Percentiles rank a stretch among this genome's conserved stretches.
These are phyloP conservation scores for Xerocomellus chrysenteron DNA, from an alignment of 768 basidiomycete species.

Conservation along the genomic window DNA sequence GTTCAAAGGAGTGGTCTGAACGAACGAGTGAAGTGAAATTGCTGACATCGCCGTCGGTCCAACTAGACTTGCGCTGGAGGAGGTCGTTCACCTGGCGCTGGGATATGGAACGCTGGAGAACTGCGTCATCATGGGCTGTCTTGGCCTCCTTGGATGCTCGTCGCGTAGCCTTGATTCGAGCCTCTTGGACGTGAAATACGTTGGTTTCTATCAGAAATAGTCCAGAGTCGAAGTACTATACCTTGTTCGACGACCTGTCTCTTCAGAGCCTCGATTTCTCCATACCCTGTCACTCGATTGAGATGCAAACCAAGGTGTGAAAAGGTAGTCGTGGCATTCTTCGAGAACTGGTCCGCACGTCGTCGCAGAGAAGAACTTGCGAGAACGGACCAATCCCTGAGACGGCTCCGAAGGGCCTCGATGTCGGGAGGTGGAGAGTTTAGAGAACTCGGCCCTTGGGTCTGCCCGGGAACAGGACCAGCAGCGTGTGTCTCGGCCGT, in stretches of 20 bases:
- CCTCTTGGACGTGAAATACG: slow-evolving; percentile 50
- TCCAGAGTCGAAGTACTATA: slow-evolving; percentile 35
- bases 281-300: slow-evolving; percentile 90
- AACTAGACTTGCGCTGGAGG: slow-evolving; percentile 88
- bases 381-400: slow-evolving; percentile 47
- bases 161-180: slow-evolving; percentile 64
- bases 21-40: slow-evolving; percentile 89
- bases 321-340: slow-evolving; percentile 56
- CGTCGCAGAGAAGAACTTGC: slow-evolving; percentile 40
- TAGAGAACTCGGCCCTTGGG: background rate
- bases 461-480: background rate
- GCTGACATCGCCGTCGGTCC: slow-evolving; percentile 85
- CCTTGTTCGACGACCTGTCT: slow-evolving; percentile 77
- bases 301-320: slow-evolving; percentile 75
- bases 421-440: slow-evolving; percentile 11
- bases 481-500: background rate
- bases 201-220: slow-evolving; percentile 8
- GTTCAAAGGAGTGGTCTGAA: slow-evolving; percentile 85
- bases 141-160: slow-evolving; percentile 72
- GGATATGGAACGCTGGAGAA: slow-evolving; percentile 75
- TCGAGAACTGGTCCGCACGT: slow-evolving; percentile 58
- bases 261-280: slow-evolving; percentile 83
- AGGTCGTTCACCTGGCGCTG: slow-evolving; percentile 97
- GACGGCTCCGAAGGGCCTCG: slow-evolving; percentile 36
- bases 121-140: slow-evolving; percentile 70